Evolutionary conservation across 306 rosid species (phyloP).

Genomic region (Pueraria montana): DNA sequence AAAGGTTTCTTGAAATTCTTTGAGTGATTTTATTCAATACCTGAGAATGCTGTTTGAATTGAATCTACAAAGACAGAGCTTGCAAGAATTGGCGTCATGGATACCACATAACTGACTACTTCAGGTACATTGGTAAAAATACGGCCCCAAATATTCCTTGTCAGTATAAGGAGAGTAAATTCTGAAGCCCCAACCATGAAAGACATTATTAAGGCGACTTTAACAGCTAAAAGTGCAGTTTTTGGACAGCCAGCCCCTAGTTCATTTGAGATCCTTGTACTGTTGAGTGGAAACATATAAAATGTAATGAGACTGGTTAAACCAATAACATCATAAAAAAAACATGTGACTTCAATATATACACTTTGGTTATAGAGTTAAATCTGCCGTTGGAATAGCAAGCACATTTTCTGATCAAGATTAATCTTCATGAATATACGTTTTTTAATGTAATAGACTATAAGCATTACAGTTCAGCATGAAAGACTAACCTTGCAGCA

Average conservation of each 20-base stretch:
- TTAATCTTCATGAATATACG: background rate
- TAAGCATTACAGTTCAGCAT: background rate
- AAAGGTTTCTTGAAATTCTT: no score
- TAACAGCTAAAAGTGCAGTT: slow-evolving; percentile 63
- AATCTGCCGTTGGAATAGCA: background rate
- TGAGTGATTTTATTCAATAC: slow-evolving; percentile 33
- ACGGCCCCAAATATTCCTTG: slow-evolving; percentile 68
- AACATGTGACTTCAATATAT: background rate
- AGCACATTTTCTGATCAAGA: background rate
- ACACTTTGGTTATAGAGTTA: background rate
- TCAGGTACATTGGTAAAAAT: slow-evolving; percentile 65
- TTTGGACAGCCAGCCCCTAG: slow-evolving; percentile 70
- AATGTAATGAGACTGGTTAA: slow-evolving; percentile 4
- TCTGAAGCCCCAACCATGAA: slow-evolving; percentile 52
- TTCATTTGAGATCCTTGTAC: slow-evolving; percentile 78
- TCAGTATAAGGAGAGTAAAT: slow-evolving; percentile 52
- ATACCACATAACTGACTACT: slow-evolving; percentile 53
- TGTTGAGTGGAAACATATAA: slow-evolving; percentile 32
- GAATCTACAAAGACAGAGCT: slow-evolving; percentile 45
- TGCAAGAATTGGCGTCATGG: slow-evolving; percentile 62
- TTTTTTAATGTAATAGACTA: no score
- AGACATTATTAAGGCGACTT: slow-evolving; percentile 57
- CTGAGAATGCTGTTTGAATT: slow-evolving; percentile 50
- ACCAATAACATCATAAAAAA: background rate
- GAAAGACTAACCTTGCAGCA: slow-evolving; percentile 70